Conservation (phyloP, 495 filamentous ascomycete genomes). For the Aeminium ludgeri region DNA sequence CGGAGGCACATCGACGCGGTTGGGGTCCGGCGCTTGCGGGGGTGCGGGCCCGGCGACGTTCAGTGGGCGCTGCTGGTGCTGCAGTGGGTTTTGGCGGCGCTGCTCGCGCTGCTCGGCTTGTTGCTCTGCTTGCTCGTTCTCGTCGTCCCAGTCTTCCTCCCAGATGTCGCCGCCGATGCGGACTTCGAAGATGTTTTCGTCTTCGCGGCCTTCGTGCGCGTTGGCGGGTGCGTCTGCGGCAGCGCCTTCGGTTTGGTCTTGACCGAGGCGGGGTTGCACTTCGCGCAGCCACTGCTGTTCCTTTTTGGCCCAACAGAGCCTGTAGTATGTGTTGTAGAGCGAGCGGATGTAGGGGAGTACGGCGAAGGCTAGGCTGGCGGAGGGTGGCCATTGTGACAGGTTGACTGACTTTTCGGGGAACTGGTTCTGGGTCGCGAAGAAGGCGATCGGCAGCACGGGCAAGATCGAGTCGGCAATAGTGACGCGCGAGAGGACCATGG, state of each 20-base stretch:
- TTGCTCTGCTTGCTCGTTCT: constrained; percentile 17
- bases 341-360: constrained; percentile 51
- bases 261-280: constrained; percentile 42
- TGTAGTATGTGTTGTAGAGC: constrained; percentile 49
- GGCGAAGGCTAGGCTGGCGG: constrained; percentile 50
- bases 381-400: constrained; percentile 54
- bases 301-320: constrained; percentile 41
- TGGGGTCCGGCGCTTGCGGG: too few species aligned
- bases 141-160: constrained; percentile 12
- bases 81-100: neutral
- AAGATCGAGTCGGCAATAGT: constrained; percentile 40
- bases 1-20: too few species aligned
- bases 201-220: constrained; percentile 22
- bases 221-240: constrained; percentile 26
- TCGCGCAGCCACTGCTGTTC: constrained; percentile 51
- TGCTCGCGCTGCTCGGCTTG: neutral
- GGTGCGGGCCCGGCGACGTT: neutral
- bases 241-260: constrained; percentile 29
- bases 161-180: constrained; percentile 22
- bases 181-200: constrained; percentile 20
- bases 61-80: constrained; percentile 10
- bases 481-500: constrained; percentile 43
- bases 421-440: constrained; percentile 33
- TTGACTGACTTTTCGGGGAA: constrained; percentile 25
- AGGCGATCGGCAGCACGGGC: constrained; percentile 45